These are phyloP conservation scores for Penicillium ochrochloron DNA, from an alignment of 495 filamentous ascomycete genomes.

Conservation along the genomic window DNA sequence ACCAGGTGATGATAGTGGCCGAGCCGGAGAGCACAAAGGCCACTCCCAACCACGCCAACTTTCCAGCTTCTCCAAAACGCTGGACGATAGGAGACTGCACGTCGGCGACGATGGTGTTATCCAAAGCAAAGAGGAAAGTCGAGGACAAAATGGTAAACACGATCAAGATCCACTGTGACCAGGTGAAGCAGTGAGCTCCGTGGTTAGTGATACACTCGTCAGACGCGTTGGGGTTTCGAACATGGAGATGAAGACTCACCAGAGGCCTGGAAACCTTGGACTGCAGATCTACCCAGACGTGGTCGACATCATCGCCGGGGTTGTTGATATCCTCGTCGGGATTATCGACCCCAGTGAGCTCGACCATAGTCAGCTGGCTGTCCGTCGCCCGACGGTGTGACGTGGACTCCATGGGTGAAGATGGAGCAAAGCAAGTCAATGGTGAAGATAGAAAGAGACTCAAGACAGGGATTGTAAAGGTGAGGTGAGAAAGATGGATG, in stretches of 20 bases:
- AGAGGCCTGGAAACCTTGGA: constrained; percentile 13
- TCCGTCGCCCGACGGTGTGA: too few relatives aligned
- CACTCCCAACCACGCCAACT: constrained; percentile 61
- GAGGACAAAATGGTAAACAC: constrained; percentile 51
- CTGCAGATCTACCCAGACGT: constrained; percentile 19
- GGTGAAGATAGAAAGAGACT: background rate
- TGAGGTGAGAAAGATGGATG: background rate
- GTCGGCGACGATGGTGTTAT: constrained; percentile 66
- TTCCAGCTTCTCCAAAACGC: constrained; percentile 53
- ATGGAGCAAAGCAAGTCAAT: background rate
- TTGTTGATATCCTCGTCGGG: constrained; percentile 13
- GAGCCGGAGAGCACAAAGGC: constrained; percentile 55
- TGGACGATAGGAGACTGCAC: constrained; percentile 59
- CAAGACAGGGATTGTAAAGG: background rate
- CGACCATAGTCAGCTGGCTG: too few relatives aligned
- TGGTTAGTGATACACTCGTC: background rate
- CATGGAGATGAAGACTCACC: constrained; percentile 3
- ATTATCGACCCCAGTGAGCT: constrained; percentile 7
- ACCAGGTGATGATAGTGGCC: constrained; percentile 50
- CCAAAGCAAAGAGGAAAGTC: constrained; percentile 60
- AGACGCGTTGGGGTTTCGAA: background rate
- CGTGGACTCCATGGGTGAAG: background rate
- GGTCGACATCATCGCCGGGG: too few relatives aligned
- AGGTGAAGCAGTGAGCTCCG: background rate
- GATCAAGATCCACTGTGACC: constrained; percentile 35